These are phyloP conservation scores for Amylocarpus encephaloides DNA, from an alignment of 2,329 filamentous ascomycete species.

Conservation along the genomic window DNA sequence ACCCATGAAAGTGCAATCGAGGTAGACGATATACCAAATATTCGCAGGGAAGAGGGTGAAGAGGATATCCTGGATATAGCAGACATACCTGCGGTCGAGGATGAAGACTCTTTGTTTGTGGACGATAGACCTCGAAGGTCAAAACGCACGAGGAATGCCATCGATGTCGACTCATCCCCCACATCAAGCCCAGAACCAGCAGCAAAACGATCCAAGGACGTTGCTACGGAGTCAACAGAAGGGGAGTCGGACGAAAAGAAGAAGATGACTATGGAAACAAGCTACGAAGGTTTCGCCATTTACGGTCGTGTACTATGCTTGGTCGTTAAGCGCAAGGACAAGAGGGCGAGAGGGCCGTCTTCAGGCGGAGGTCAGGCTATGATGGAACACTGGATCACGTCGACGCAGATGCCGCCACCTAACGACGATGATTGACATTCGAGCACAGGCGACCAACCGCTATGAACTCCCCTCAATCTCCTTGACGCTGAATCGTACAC, in stretches of 20 bases:
- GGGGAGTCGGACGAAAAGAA: constrained; percentile 68
- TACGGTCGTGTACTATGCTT: constrained; percentile 90
- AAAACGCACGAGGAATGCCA: constrained; percentile 27
- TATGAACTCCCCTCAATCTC: not conserved
- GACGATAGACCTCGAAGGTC: constrained; percentile 28
- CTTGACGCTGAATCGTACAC: not conserved
- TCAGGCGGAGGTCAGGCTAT: constrained; percentile 55
- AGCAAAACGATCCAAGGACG: constrained; percentile 41
- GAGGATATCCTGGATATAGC: constrained; percentile 20
- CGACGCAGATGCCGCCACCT: constrained; percentile 55
- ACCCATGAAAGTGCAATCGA: constrained; percentile 43
- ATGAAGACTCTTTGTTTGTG: constrained; percentile 31
- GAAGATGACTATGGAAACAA: constrained; percentile 77
- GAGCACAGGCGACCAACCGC: not conserved
- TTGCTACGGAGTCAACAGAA: constrained; percentile 24
- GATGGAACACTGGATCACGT: constrained; percentile 81
- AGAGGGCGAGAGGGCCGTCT: constrained; percentile 34
- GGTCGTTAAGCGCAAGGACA: constrained; percentile 71
- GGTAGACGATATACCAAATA: constrained; percentile 28
- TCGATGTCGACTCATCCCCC: constrained; percentile 22
- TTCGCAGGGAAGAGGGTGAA: constrained; percentile 25
- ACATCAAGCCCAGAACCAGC: constrained; percentile 26
- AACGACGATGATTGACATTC: constrained; percentile 17
- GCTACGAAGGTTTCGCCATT: constrained; percentile 93
- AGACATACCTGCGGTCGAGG: constrained; percentile 23